Base-by-base conservation (phyloP, 345 rosid species). In the Salix arbutifolia region DNA sequence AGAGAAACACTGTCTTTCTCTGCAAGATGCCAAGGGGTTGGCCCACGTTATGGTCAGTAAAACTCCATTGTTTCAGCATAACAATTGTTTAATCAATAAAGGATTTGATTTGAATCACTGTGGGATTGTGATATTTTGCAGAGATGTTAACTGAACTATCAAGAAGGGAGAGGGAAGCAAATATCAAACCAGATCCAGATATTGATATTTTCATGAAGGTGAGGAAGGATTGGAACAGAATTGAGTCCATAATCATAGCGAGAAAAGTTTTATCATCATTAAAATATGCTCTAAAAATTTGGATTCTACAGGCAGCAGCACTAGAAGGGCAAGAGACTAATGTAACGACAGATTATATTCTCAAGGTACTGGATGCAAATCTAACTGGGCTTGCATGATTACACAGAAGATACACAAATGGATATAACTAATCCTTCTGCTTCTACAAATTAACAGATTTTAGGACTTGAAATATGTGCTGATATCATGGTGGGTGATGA, bases 101-200 rank as follows among this genome's bases (percentile, higher is more conserved):
- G 5, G 12, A 12, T 72, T 56, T 52, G 74, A 13, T 35, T 46
- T 58, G 48, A 60, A 76, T 77, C 48, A 9, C 12, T 12, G 19
- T 28, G 11, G 26, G 60, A 56, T 12, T 73, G 19, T 61, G 46
- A 40, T 46, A 67, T 25, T 60, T 18, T 74, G 76, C 88, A 92
- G 96, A 90, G 25, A 89, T 91, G 89, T 84, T 92, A 53, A 75
- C 80, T 79, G 97, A 92, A 74, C 70, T 91, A 37, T 86, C 92
- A 73, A 87, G 91, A 85, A 85, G 96, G 84, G 94, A 93, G 81
- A 93, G 90, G 81, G 90, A 81, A 78, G 94, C 91, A 74, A 88
- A 89, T 72, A 93, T 93, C 84, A 93, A 88, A 74, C 97, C 97
- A n/a, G 96, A 93, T 76, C 91, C 93, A 30, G 96, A 93, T 79